Base-by-base conservation (phyloP, 805 yeast species). In the Teunomyces barrocoloradensis region DNA sequence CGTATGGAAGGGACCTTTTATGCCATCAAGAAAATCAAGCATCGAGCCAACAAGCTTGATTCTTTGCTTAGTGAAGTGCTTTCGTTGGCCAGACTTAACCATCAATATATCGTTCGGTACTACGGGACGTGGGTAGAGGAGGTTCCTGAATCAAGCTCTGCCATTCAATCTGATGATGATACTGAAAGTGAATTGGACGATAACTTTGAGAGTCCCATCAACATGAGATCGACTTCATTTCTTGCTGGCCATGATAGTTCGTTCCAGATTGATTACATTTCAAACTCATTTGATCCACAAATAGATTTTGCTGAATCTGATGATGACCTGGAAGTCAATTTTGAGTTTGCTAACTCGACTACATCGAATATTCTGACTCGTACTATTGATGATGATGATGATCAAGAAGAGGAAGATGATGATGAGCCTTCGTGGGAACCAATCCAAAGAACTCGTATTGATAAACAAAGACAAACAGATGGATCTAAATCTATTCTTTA, bases 81-180 rank as follows among this genome's bases (percentile, higher is more conserved):
- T 80, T 77, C 96, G 9, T 75, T 94, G 55, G 96, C 98, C 2
- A 76, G 98, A 50, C 73, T 94, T 45, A 92, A 91, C 57, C 97
- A 94, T 61, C 97, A 91, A 61, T 92, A 89, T 63, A 97, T 94
- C 35, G 99, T 94, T 3, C 73, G 99, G 47, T 94, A 94, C 66
- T 94, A 88, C 66, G 96, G 97, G 3, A 96, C 97, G 0, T 94
- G 99, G 99, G 79, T 92, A 4, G 97, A 91, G 60, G 95, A 89
- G 46, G 84, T 83, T 25, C 56, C 61, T 21, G 55, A 57, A 1
- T 60, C 18, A 6, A 54, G 54, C 10, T 59, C 58, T 1, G 66
- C 61, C 4, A 38, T 44, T 36, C 44, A 40, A 15, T 42, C 47
- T 23, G 55, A 45, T 12, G 43, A 45, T 25, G 45, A 40, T 5